Percentiles rank a stretch among this genome's conserved stretches.
Conservation (phyloP, 2,329 filamentous ascomycete species). For the Hypoxylon sp. region DNA sequence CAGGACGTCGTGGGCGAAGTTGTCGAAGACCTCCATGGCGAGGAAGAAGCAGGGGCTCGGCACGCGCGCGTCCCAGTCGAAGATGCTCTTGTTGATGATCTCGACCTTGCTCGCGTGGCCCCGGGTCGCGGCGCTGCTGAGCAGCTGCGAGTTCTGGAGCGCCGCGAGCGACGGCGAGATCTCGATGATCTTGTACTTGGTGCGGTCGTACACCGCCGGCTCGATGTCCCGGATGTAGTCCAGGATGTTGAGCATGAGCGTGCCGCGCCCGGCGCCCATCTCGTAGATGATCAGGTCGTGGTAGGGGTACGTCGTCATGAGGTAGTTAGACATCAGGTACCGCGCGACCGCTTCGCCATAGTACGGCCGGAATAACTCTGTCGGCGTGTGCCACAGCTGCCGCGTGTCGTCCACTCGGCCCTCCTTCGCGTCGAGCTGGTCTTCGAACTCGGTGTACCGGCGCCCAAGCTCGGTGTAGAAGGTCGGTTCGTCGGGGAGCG, state of each 20-base stretch:
- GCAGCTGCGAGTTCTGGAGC: constrained; percentile 80
- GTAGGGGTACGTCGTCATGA: constrained; percentile 92
- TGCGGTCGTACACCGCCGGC: constrained; percentile 92
- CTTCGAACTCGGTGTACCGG: constrained; percentile 92
- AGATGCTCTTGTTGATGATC: constrained; percentile 94
- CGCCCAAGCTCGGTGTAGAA: constrained; percentile 84
- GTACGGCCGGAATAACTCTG: constrained; percentile 94
- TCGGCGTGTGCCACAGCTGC: constrained; percentile 98
- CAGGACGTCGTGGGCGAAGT: constrained; percentile 94
- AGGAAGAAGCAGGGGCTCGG: constrained; percentile 97
- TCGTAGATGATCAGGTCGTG: constrained; percentile 98
- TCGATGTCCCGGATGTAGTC: constrained; percentile 94
- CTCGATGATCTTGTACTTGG: constrained; percentile 95
- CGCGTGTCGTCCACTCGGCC: constrained; percentile 75
- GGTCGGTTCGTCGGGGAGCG: constrained; percentile 84
- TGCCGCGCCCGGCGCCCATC: constrained; percentile 97
- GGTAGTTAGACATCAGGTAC: constrained; percentile 96
- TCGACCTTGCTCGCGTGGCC: constrained; percentile 90
- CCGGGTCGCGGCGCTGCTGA: constrained; percentile 74
- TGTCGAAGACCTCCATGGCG: constrained; percentile 98
- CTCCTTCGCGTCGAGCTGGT: constrained; percentile 80
- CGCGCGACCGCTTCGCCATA: constrained; percentile 98
- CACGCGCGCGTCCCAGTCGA: constrained; percentile 92
- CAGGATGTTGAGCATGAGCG: constrained; percentile 97
- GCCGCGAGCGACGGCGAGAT: constrained; percentile 87